A percentile compares a stretch with the other conserved stretches of the same genome.
phyloP scores from a whole-genome alignment of 192 early-diverging fungal genomes.

The Coemansia sp. region DNA sequence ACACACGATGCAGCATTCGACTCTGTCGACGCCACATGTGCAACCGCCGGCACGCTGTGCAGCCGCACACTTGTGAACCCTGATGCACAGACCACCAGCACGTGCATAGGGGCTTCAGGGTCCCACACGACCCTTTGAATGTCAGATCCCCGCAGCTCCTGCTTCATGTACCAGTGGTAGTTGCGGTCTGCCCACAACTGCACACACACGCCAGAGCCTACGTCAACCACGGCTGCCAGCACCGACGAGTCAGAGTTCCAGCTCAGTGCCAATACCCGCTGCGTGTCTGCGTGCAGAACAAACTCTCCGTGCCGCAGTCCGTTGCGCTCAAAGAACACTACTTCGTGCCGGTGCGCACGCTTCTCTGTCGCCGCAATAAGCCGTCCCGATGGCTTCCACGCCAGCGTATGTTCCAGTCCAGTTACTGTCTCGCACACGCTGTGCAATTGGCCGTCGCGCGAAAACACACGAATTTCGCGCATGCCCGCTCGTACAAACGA shows the following conservation, averaged over 20 bases:
- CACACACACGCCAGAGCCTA: slow-evolving; percentile 46
- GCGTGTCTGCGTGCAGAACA: slow-evolving; percentile 56
- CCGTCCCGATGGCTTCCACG: slow-evolving; percentile 82
- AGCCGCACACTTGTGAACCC: slow-evolving; percentile 17
- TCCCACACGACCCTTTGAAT: slow-evolving; percentile 74
- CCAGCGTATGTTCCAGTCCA: slow-evolving; percentile 78
- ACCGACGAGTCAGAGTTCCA: slow-evolving; percentile 93
- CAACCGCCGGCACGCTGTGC: slow-evolving; percentile 16
- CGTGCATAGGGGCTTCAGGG: slow-evolving; percentile 61
- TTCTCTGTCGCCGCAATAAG: slow-evolving; percentile 60
- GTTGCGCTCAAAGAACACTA: slow-evolving; percentile 94
- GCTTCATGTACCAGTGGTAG: slow-evolving; percentile 97
- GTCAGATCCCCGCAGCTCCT: slow-evolving; percentile 63
- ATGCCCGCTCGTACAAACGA: slow-evolving; percentile 61
- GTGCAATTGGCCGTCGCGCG: slow-evolving; percentile 82
- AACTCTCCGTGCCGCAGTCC: slow-evolving; percentile 94
- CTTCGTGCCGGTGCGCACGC: slow-evolving; percentile 74
- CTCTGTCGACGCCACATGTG: slow-evolving; percentile 19
- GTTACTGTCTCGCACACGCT: slow-evolving; percentile 76
- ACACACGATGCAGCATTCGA: slow-evolving; percentile 63
- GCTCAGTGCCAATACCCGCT: slow-evolving; percentile 42
- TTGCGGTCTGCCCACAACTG: slow-evolving; percentile 93
- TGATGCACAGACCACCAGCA: slow-evolving; percentile 54
- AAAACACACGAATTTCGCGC: slow-evolving; percentile 64
- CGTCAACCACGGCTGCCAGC: slow-evolving; percentile 66